Conservation (phyloP, 1,284 basidiomycete species). For the Tilletia setariae region DNA sequence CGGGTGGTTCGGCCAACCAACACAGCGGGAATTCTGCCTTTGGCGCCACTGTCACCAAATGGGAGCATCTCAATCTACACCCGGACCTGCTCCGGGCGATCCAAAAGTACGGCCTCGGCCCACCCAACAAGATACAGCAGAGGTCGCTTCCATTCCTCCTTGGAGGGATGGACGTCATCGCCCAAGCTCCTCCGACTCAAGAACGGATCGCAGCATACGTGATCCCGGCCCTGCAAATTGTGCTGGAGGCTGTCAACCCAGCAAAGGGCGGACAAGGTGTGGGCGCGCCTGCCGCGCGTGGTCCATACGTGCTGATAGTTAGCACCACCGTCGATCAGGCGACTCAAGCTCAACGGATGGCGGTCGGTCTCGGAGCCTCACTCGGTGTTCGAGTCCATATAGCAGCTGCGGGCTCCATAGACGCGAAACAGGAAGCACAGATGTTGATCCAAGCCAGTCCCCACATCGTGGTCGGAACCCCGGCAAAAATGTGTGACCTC, state of each 20-base stretch:
- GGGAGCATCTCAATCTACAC: constrained; percentile 85
- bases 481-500: constrained; percentile 88
- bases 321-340: constrained; percentile 98
- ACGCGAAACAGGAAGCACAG: constrained; percentile 37
- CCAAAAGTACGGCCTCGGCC: constrained; percentile 90
- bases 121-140: constrained; percentile 97
- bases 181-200: constrained; percentile 95
- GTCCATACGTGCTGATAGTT: constrained; percentile 66
- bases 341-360: constrained; percentile 94
- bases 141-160: constrained; percentile 91
- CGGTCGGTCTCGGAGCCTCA: constrained; percentile 84
- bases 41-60: constrained; percentile 82
- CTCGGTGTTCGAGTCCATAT: constrained; percentile 46
- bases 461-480: constrained; percentile 92
- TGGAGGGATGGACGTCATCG: constrained; percentile 90
- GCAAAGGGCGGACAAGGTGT: constrained; percentile 70
- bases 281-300: constrained; percentile 69
- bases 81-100: constrained; percentile 83
- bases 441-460: constrained; percentile 57
- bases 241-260: constrained; percentile 57
- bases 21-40: constrained; percentile 58
- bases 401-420: constrained; percentile 34
- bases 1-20: background rate
- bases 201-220: constrained; percentile 91
- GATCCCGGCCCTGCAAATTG: constrained; percentile 45